These are phyloP conservation scores for Plantago rigida DNA, from an alignment of 305 asterid genomes.

Conservation along the genomic window DNA sequence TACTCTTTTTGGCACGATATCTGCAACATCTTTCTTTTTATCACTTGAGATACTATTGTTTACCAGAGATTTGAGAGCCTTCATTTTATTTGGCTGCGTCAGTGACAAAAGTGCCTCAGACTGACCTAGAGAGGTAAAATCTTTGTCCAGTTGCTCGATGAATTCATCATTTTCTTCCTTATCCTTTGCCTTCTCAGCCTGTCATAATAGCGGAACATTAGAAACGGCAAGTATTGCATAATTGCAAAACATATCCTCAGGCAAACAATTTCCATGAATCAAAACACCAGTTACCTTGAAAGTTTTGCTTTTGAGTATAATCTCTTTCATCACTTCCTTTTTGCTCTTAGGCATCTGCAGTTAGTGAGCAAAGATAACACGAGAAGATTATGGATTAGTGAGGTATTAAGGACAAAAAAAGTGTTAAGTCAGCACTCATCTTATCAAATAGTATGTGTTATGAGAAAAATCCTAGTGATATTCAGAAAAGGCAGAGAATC, in stretches of 20 bases:
- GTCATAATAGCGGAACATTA: slow-evolving; percentile 22
- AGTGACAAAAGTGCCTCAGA: slow-evolving; percentile 64
- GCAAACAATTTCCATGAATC: neutral
- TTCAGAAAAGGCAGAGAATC: too few relatives aligned
- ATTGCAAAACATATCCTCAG: slow-evolving; percentile 1
- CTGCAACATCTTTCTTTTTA: slow-evolving; percentile 36
- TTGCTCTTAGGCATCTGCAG: slow-evolving; percentile 79
- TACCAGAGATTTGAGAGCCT: slow-evolving; percentile 58
- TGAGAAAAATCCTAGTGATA: too few relatives aligned
- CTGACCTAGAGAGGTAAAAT: slow-evolving; percentile 60
- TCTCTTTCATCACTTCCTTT: slow-evolving; percentile 90
- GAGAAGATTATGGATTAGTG: slow-evolving; percentile 11
- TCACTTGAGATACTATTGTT: slow-evolving; percentile 38
- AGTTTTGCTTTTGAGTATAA: slow-evolving; percentile 78
- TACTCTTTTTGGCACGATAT: slow-evolving; percentile 29
- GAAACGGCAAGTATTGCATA: slow-evolving; percentile 12
- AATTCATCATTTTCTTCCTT: slow-evolving; percentile 76
- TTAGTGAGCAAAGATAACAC: slow-evolving; percentile 26
- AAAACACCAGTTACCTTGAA: slow-evolving; percentile 57
- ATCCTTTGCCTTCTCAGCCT: slow-evolving; percentile 97
- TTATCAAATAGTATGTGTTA: too few relatives aligned
- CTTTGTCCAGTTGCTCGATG: slow-evolving; percentile 63
- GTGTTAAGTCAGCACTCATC: too few relatives aligned
- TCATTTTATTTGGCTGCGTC: slow-evolving; percentile 68
- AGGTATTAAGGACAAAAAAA: too few relatives aligned